Base-by-base conservation (phyloP, 2,329 filamentous ascomycete species). In the Trichoderma atrobrunneum region DNA sequence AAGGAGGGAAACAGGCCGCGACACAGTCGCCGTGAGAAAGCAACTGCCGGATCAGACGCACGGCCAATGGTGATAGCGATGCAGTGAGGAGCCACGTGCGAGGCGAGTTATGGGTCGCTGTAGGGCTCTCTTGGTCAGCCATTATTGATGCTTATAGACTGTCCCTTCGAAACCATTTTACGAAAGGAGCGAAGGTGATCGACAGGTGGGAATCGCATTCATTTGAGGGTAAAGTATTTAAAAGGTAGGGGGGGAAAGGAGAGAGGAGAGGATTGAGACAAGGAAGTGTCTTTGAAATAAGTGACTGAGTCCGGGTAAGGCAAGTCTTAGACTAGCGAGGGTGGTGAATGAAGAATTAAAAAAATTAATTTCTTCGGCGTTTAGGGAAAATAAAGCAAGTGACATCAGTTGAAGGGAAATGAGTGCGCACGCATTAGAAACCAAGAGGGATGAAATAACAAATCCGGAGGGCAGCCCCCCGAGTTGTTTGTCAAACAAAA, bases 1-100 rank as follows among this genome's bases (percentile, higher is more conserved):
- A 85, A 3, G 93, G 92, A 62, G 93, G 90, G 39, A 98, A 87
- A 69, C 95, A 96, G 6, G 94, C 92, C 62, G 95, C 92, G 61
- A 97, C 92, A 80, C 92, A 95, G 82, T 98, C 96, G 63, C 96
- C 95, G 82, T 98, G 94, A n/a, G 90, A 89, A 62, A 98, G 90
- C 57, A 97, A 87, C 77, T 93, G 89, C 70, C 92, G 90, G 69
- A 94, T 92, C 72, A 98, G 87, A 60, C 93, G 92, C 73, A 97
- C 92, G 69, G 92, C 92, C 74, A 98, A 88, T 14, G 95, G 94
- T 43, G 94, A 95, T 73, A 95, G 89, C 39, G 93, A 93, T 72
- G 93, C 92, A 12, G 95, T 97, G 75, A 99, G 85, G 79, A 99
- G 91, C 96, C 96, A 98, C 78, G 95, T 93, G 78, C 95, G 91